A percentile compares a stretch with the other conserved stretches of the same genome.
Conservation (phyloP, 768 basidiomycete genomes). For the Naganishia vaughanmartiniae region DNA sequence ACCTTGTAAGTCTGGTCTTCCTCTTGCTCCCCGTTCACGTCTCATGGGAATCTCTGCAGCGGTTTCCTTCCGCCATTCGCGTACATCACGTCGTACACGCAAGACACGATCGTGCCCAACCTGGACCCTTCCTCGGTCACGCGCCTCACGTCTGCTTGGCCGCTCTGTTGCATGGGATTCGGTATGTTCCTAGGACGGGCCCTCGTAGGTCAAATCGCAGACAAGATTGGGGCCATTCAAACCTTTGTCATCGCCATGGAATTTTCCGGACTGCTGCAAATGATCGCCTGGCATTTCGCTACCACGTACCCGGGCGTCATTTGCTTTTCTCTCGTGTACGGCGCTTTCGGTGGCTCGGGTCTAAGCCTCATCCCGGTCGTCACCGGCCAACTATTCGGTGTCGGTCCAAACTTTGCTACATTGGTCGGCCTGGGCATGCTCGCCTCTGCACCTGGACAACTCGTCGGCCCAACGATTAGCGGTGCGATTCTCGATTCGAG, state of each 20-base stretch:
- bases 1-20: constrained; percentile 36
- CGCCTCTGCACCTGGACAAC: constrained; percentile 18
- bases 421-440: constrained; percentile 31
- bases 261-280: constrained; percentile 31
- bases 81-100: constrained; percentile 30
- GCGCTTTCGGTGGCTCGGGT: constrained; percentile 22
- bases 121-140: constrained; percentile 6
- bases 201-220: constrained; percentile 24
- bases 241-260: constrained; percentile 30
- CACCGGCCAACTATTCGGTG: constrained; percentile 29
- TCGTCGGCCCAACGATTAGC: constrained; percentile 24
- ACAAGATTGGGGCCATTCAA: constrained; percentile 30
- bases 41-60: neutral
- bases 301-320: constrained; percentile 26
- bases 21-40: neutral
- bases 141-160: constrained; percentile 29
- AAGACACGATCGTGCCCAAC: constrained; percentile 5
- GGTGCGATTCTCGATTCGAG: constrained; percentile 25
- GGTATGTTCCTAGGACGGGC: constrained; percentile 27
- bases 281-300: constrained; percentile 33
- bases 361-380: constrained; percentile 30
- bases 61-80: constrained; percentile 30
- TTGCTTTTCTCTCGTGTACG: constrained; percentile 29
- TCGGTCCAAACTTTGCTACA: constrained; percentile 24
- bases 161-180: constrained; percentile 16